Base-by-base conservation (phyloP, 148 eudicot genomes). In the Chenopodium berlandieri region DNA sequence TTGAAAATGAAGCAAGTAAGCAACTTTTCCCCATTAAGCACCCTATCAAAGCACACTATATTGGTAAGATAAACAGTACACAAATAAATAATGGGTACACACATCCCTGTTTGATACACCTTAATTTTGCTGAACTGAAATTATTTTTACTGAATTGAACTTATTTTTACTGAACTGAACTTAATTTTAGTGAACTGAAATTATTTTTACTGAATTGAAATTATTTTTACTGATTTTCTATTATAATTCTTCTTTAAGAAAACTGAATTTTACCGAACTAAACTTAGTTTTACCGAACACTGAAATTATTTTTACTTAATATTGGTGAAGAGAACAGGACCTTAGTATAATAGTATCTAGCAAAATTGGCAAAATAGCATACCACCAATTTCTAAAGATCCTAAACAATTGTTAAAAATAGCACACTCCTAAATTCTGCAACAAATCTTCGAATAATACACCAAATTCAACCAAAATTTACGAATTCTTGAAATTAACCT, bases 401-500 rank as follows among this genome's bases (percentile, higher is more conserved):
- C 71, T 20, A 67, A 67, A 67, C 0, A 1, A 50, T 50, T 50
- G 54, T 50, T 50, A 34, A 48, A 88, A 83, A 27, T 31, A 31
- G 32, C 32, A 31, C 6, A 69, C 34, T 69, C n/a, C 73, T 69
- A 69, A 32, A 69, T 2, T 69, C 13, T 4, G 73, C 47, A 13
- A 69, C 17, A 1, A 34, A 31, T 34, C 9, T 69, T 32, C 23
- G 9, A 32, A 69, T 14, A 69, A 32, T 4, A 0, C 11, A 69
- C 14, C 37, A 27, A 2, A 7, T 30, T 27, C 12, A 4, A 67
- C 37, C 69, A 82, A 83, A 63, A 78, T 83, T 50, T 37, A 10
- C 14, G 1, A 68, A 34, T 73, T 71, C 14, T 66, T 34, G 50
- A 50, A 69, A 86, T 12, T 5, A n/a, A 25, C 66, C 79, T 68